A percentile compares a stretch with the other conserved stretches of the same genome.
Evolutionary conservation across 2,329 filamentous ascomycete species (phyloP).

Genomic region (Lojkania enalia): DNA sequence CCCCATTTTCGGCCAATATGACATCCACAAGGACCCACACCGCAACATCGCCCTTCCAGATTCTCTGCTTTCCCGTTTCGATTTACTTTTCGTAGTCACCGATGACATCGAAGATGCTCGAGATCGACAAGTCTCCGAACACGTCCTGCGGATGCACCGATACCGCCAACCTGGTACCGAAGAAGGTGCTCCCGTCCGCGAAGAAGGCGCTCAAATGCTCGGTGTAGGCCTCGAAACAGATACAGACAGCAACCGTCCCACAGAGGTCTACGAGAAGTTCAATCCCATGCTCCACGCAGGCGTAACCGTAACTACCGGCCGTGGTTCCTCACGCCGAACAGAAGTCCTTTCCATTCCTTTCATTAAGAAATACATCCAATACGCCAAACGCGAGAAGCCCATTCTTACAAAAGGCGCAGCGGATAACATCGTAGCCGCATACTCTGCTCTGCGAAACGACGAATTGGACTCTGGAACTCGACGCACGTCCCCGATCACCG

Average conservation of each 20-base stretch:
- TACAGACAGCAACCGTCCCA: slow-evolving; percentile 73
- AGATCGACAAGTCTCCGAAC: slow-evolving; percentile 90
- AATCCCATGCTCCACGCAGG: slow-evolving; percentile 95
- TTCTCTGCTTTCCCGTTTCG: slow-evolving; percentile 95
- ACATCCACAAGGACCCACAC: slow-evolving; percentile 97
- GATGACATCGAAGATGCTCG: slow-evolving; percentile 96
- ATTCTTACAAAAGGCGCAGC: slow-evolving; percentile 87
- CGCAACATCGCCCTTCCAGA: slow-evolving; percentile 98
- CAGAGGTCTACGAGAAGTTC: slow-evolving; percentile 94
- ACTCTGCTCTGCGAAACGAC: slow-evolving; percentile 91
- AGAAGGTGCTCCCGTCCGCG: slow-evolving; percentile 91
- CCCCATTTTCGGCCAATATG: slow-evolving; percentile 97
- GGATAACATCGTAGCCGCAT: slow-evolving; percentile 87
- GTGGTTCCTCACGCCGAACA: slow-evolving; percentile 73
- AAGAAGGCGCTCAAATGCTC: slow-evolving; percentile 80
- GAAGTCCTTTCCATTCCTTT: slow-evolving; percentile 96
- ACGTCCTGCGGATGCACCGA: slow-evolving; percentile 94
- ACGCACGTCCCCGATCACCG: slow-evolving; percentile 91
- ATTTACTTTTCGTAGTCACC: slow-evolving; percentile 95
- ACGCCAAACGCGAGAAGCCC: slow-evolving; percentile 91
- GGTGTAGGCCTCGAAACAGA: slow-evolving; percentile 82
- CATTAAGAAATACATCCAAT: slow-evolving; percentile 99
- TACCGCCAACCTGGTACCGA: slow-evolving; percentile 92
- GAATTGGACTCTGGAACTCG: slow-evolving; percentile 93
- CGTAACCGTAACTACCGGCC: slow-evolving; percentile 74